Base-by-base conservation (phyloP, 2,329 filamentous ascomycete genomes). In the Aspergillus fijiensis region DNA sequence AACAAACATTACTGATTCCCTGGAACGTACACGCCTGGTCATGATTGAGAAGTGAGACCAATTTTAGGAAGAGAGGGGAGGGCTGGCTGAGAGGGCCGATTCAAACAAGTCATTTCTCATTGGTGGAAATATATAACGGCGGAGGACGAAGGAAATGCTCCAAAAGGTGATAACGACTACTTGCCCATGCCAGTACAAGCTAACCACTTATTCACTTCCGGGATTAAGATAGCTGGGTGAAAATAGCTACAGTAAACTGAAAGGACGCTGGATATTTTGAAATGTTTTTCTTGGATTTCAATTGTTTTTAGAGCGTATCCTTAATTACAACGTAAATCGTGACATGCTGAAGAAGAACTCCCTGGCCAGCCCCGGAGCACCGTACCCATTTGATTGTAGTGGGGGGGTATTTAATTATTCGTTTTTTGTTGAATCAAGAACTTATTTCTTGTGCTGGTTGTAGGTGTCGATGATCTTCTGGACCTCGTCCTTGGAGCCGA, bases 401-500 rank as follows among this genome's bases (percentile, higher is more conserved):
- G 2, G 1, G 27, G 25, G 25, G 27, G 27, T 29, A 29, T 29
- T 29, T 29, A 29, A 0, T 49, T 31, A 49, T 48, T 35, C 25
- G n/a, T 45, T 10, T 16, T 57, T 49, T 50, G 49, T 48, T 19
- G 6, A 9, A 9, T 21, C 2, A 14, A 5, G 5, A 33, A 56
- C 59, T 68, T 64, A 72, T 70, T 74, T 72, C 59, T 72, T 69
- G 68, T 74, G 68, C 66, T 77, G 72, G 78, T 89, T 89, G 81
- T 95, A 89, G 71, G 89, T 88, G 62, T 86, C 81, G 77, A 96
- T 96, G 67, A 98, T 91, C 84, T 96, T 97, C 81, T 97, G 92
- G 52, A 99, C 85, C 81, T 99, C 95, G 64, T 96, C 91, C 69
- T 89, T 92, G 70, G 92, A 96, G 65, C 95, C 95, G 82, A 99